Percentiles rank a stretch among this genome's conserved stretches.
Conservation (phyloP, 768 basidiomycete genomes). For the Boletus vinaceobasis region DNA sequence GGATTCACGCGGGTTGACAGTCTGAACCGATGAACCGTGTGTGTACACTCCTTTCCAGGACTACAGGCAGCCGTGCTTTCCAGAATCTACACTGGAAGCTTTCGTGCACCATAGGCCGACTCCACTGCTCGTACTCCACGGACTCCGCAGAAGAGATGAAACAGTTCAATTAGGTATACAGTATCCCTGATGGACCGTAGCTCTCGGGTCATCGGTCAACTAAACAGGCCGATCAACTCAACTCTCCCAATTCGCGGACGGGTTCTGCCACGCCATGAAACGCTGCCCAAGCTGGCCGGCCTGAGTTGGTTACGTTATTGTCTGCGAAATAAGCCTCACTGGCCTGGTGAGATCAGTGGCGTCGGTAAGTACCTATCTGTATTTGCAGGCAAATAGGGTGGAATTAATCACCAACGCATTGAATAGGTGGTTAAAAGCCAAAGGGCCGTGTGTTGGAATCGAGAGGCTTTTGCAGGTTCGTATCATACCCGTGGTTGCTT, state of each 20-base stretch:
- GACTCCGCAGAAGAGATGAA: not conserved
- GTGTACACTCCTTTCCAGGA: constrained; percentile 1
- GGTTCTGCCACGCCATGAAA: not conserved
- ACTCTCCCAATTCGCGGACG: not conserved
- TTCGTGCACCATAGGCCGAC: not conserved
- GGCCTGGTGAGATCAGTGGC: constrained; percentile 11
- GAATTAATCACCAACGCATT: not conserved
- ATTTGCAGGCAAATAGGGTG: not conserved
- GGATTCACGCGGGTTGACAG: not conserved
- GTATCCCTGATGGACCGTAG: not conserved
- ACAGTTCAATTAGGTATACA: not conserved
- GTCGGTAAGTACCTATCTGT: not conserved
- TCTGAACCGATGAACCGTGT: not conserved
- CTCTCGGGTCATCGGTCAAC: not conserved
- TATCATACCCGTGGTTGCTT: not conserved
- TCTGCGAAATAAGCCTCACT: not conserved
- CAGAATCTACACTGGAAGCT: not conserved
- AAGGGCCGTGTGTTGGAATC: not conserved
- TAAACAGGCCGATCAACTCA: not conserved
- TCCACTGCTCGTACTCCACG: not conserved
- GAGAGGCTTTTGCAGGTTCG: constrained; percentile 5
- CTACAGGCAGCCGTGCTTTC: not conserved
- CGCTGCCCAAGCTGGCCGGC: not conserved
- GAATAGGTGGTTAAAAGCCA: not conserved
- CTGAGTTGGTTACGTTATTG: constrained; percentile 11